Evolutionary conservation across 2,329 filamentous ascomycete species (phyloP), one percentile per base, ranked within the genome.

Genomic region (Cladorrhinum sp.): DNA sequence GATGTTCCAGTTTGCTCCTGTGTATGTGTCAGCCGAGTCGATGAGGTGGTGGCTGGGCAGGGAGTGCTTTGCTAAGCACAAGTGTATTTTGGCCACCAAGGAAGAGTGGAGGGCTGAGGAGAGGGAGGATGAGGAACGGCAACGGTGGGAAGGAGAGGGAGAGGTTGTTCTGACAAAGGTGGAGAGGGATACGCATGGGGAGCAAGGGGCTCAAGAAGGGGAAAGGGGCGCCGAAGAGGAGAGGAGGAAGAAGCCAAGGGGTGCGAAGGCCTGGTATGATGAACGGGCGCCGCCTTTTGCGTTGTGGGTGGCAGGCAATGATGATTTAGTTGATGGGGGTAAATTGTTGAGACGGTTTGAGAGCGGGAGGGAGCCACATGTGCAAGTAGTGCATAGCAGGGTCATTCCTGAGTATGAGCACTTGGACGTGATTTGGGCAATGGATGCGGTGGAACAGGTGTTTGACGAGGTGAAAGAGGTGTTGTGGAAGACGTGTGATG

Each of bases 21-120:
- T 96, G 0, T 96, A 96, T 69, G 91, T 97, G 55, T 92, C 88
- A 67, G 85, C 91, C 0, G 92, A 97, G 76, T 89, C 87, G 61
- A 96, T 97, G 91, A 82, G 91, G 5, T 98, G 94, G 94, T 97
- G 94, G 94, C 82, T 97, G 0, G 94, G 93, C 0, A 80, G 88
- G 3, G 91, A 95, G 68, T 92, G 92, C 67, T 97, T 96, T 70
- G 79, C 80, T 1, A 74, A 73, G 68, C 91, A 96, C 69, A 91
- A 90, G 72, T 97, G 93, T 71, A 96, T 97, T 56, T 78, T 97
- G 6, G 83, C 90, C 1, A 96, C 92, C 0, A 83, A 84, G 42
- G 89, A 93, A 64, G 86, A 89, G 62, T 82, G 84, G 59, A 78
- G 74, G 48, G 81, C 83, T 8, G 87, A 91, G 67, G 85, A 88